These are phyloP conservation scores for Sordariomycetes sp. DNA, from an alignment of 2,329 filamentous ascomycete species.

Conservation along the genomic window DNA sequence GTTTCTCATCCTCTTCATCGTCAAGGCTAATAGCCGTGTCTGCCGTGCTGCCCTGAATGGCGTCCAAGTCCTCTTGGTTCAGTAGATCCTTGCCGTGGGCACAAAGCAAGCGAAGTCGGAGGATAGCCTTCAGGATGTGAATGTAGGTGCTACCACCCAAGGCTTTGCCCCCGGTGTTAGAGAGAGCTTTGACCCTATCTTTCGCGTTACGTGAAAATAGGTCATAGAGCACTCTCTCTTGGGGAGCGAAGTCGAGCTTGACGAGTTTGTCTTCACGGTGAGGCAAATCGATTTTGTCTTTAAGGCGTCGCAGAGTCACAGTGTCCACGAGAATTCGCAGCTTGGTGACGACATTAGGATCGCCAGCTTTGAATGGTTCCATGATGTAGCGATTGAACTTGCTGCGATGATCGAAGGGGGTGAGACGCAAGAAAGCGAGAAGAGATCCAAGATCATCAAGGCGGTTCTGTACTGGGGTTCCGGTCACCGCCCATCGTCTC, in stretches of 20 bases:
- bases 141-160: slow-evolving; percentile 85
- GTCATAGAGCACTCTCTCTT: slow-evolving; percentile 73
- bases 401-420: slow-evolving; percentile 71
- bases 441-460: slow-evolving; percentile 83
- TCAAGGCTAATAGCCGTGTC: slow-evolving; percentile 85
- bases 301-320: slow-evolving; percentile 84
- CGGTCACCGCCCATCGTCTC: slow-evolving; percentile 93
- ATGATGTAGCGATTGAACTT: slow-evolving; percentile 76
- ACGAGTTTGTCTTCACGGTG: slow-evolving; percentile 64
- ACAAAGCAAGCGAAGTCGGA: slow-evolving; percentile 81
- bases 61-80: slow-evolving; percentile 70
- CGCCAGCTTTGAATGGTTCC: slow-evolving; percentile 76
- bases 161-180: slow-evolving; percentile 48
- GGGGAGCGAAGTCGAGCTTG: slow-evolving; percentile 62
- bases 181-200: slow-evolving; percentile 70
- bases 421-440: slow-evolving; percentile 74
- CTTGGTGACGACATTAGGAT: slow-evolving; percentile 75
- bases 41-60: slow-evolving; percentile 72
- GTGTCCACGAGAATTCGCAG: slow-evolving; percentile 85
- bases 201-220: slow-evolving; percentile 76
- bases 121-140: slow-evolving; percentile 84
- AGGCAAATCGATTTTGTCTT: slow-evolving; percentile 82
- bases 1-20: slow-evolving; percentile 57
- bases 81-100: slow-evolving; percentile 91
- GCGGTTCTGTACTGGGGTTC: slow-evolving; percentile 90